Conservation (phyloP, 2,329 filamentous ascomycete species). For the Calonectria henricotiae region DNA sequence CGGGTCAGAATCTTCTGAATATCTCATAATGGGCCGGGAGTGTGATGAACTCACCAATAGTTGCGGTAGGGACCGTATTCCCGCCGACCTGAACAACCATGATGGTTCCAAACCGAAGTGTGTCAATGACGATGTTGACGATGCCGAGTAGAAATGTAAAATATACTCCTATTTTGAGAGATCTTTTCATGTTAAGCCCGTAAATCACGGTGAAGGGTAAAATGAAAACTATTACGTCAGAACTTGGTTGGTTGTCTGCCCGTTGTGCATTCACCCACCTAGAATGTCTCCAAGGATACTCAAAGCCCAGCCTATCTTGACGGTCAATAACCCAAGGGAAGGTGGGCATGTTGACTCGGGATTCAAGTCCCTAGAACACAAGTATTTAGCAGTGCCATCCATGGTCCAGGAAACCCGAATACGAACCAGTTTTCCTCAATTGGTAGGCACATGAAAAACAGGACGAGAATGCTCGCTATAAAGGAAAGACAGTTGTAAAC, state of each 20-base stretch:
- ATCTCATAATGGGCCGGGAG: fast-evolving
- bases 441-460: neutral
- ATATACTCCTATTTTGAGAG: neutral
- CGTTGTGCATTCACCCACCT: neutral
- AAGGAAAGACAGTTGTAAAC: slow-evolving; percentile 3
- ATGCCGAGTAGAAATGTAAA: slow-evolving; percentile 3
- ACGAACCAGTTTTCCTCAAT: slow-evolving; percentile 2
- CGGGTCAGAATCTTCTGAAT: neutral
- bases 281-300: neutral
- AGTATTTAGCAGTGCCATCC: neutral
- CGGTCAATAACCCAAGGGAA: neutral
- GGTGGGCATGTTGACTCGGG: neutral
- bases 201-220: slow-evolving; percentile 5
- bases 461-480: neutral
- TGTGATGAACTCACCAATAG: neutral
- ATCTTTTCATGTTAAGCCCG: neutral
- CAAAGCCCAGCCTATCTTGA: neutral
- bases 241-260: no score
- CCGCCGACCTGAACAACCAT: neutral
- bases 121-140: neutral
- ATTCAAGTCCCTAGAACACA: neutral
- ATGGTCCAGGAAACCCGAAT: neutral
- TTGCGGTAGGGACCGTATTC: neutral
- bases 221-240: neutral
- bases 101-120: neutral